These are phyloP conservation scores for Exobasidium cylindrosporum DNA, from an alignment of 1,284 basidiomycete genomes.

Conservation along the genomic window DNA sequence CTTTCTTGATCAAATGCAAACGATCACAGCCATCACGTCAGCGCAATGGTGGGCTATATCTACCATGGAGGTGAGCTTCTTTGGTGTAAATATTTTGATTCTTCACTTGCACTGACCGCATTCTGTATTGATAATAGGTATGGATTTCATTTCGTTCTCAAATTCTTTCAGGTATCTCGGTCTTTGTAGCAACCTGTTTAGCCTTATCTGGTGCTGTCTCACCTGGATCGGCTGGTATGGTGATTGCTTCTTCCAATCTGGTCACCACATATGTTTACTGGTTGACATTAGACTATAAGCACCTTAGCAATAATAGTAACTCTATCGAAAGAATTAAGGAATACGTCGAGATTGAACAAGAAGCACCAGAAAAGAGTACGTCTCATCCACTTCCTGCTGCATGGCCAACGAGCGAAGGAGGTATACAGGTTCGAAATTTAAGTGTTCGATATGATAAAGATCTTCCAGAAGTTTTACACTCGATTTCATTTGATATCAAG, in stretches of 20 bases:
- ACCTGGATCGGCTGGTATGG: slow-evolving; percentile 77
- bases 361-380: neutral
- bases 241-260: slow-evolving; percentile 64
- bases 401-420: slow-evolving; percentile 59
- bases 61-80: slow-evolving; percentile 53
- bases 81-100: slow-evolving; percentile 11
- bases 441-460: slow-evolving; percentile 66
- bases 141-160: slow-evolving; percentile 37
- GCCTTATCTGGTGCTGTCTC: slow-evolving; percentile 68
- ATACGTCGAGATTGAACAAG: slow-evolving; percentile 58
- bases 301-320: slow-evolving; percentile 60
- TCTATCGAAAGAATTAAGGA: slow-evolving; percentile 83
- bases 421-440: slow-evolving; percentile 69
- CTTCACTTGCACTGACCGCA: neutral
- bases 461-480: slow-evolving; percentile 74
- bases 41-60: slow-evolving; percentile 47
- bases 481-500: slow-evolving; percentile 70
- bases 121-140: too few species aligned
- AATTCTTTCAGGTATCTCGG: slow-evolving; percentile 33
- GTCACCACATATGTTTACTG: slow-evolving; percentile 37
- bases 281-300: slow-evolving; percentile 33
- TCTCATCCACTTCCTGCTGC: slow-evolving; percentile 32
- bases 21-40: slow-evolving; percentile 32
- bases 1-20: slow-evolving; percentile 34
- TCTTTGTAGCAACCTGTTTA: slow-evolving; percentile 60